Evolutionary conservation across 2,329 filamentous ascomycete genomes (phyloP).

Genomic region (Cryphonectria naterciae): DNA sequence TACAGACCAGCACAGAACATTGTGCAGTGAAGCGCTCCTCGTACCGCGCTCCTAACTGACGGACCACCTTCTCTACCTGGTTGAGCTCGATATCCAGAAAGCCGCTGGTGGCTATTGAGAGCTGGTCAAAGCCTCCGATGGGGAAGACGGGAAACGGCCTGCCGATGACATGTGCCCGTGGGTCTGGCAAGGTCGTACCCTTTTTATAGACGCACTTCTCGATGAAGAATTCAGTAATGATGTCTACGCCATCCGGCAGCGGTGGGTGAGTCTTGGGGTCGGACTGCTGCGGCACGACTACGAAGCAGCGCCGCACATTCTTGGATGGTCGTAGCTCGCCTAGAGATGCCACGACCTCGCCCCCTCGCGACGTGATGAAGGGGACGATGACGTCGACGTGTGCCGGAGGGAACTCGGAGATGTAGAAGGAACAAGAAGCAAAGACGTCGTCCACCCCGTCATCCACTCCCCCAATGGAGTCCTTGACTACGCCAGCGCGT

Average conservation of each 20-base stretch:
- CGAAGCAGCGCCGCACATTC: slow-evolving; percentile 45
- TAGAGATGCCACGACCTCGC: slow-evolving; percentile 47
- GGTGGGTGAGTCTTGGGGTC: slow-evolving; percentile 49
- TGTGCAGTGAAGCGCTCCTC: slow-evolving; percentile 74
- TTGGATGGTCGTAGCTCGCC: slow-evolving; percentile 44
- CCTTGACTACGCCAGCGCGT: slow-evolving; percentile 15
- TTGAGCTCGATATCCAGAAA: slow-evolving; percentile 84
- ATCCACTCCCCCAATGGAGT: slow-evolving; percentile 32
- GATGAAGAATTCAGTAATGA: slow-evolving; percentile 90
- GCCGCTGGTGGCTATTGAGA: slow-evolving; percentile 79
- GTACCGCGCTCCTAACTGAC: slow-evolving; percentile 79
- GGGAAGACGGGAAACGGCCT: slow-evolving; percentile 75
- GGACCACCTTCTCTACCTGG: slow-evolving; percentile 78
- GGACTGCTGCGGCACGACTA: slow-evolving; percentile 59
- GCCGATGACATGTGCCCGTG: slow-evolving; percentile 72
- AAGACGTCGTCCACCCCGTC: slow-evolving; percentile 52
- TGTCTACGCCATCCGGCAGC: slow-evolving; percentile 46
- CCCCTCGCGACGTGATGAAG: slow-evolving; percentile 54
- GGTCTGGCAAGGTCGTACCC: slow-evolving; percentile 62
- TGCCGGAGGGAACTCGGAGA: slow-evolving; percentile 61
- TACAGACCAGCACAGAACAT: slow-evolving; percentile 79
- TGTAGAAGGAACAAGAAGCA: slow-evolving; percentile 59
- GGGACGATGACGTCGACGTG: slow-evolving; percentile 54
- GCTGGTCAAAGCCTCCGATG: slow-evolving; percentile 68
- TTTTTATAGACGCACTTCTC: slow-evolving; percentile 85